Conservation (phyloP, 805 yeast genomes). For the Yarrowia divulgata region DNA sequence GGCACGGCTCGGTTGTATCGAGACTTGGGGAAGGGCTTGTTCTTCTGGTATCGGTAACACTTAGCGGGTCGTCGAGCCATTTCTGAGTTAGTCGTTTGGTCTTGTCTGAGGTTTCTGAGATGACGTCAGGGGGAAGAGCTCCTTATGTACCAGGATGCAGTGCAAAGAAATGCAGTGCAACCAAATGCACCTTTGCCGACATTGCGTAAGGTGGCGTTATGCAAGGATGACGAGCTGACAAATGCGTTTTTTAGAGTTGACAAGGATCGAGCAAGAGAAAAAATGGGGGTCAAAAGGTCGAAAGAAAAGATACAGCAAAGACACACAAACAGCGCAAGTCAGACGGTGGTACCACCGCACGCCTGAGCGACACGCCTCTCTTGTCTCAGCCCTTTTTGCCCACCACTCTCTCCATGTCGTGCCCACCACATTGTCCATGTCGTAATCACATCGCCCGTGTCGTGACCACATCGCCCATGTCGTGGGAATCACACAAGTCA, state of each 20-base stretch:
- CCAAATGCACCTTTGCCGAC: too few species aligned
- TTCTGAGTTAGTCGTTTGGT: slow-evolving; percentile 55
- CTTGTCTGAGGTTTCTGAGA: too few species aligned
- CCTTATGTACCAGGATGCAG: neutral
- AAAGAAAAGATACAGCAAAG: neutral
- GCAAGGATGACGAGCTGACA: slow-evolving; percentile 33
- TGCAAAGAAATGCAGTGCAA: too few species aligned
- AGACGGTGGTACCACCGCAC: neutral
- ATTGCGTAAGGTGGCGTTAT: slow-evolving; percentile 10
- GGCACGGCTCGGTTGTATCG: slow-evolving; percentile 99
- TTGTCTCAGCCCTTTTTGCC: too few species aligned
- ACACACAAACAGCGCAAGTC: neutral
- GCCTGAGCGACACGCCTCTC: too few species aligned
- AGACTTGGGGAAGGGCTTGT: slow-evolving; percentile 99
- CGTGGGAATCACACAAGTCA: neutral
- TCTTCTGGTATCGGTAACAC: slow-evolving; percentile 99
- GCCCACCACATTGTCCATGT: neutral
- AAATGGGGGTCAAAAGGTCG: too few species aligned
- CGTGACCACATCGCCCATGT: neutral
- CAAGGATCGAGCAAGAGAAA: neutral
- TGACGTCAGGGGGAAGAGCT: neutral
- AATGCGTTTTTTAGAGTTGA: slow-evolving; percentile 10
- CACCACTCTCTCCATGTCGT: neutral
- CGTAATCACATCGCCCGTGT: neutral
- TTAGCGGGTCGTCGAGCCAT: slow-evolving; percentile 99